Base-by-base conservation (phyloP, 1,284 basidiomycete species). In the Naganishia liquefaciens region DNA sequence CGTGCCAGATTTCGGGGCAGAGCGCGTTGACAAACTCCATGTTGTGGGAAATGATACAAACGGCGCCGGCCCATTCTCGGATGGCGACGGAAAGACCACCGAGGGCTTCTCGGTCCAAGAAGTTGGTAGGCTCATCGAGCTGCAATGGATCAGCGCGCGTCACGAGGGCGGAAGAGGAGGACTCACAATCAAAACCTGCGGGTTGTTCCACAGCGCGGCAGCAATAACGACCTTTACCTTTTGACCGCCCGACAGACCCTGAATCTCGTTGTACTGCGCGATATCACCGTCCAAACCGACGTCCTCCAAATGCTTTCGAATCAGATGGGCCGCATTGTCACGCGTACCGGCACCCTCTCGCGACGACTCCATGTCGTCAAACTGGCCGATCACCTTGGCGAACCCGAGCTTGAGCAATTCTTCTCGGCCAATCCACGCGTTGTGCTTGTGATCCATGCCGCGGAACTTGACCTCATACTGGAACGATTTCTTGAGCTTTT, bases 391-490 rank as follows among this genome's bases (percentile, higher is more conserved):
- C 51, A 96, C 78, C 81, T 98, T 99, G 67, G 82, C 83, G 82
- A 94, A 97, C 21, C 95, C 94, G 76, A 94, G 92, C 70, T 85
- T 84, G 44, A 97, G 77, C 44, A 99, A 83, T 49, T 92, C 87
- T 51, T 98, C 94, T 54, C 95, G 89, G 15, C 91, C 85, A 58
- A 99, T 84, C 93, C 93, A 97, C 4, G 91, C 88, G 80, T 99
- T 99, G 83, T 84, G 69, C 72, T 85, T 88, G 83, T 98, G 95
- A 77, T 93, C 90, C 64, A 93, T 79, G n/a, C 91, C 91, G 68
- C 86, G 85, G 91, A 93, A 99, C 81, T 99, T 99, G 81, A 98
- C 84, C 80, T 97, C 93, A 77, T 97, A 97, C 79, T 92, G 93
- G 79, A 93, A 86, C 53, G 88, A 85, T 81, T 98, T 97, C 82